phyloP scores from a whole-genome alignment of 768 basidiomycete genomes.

The Coprinellus aureogranulatus region DNA sequence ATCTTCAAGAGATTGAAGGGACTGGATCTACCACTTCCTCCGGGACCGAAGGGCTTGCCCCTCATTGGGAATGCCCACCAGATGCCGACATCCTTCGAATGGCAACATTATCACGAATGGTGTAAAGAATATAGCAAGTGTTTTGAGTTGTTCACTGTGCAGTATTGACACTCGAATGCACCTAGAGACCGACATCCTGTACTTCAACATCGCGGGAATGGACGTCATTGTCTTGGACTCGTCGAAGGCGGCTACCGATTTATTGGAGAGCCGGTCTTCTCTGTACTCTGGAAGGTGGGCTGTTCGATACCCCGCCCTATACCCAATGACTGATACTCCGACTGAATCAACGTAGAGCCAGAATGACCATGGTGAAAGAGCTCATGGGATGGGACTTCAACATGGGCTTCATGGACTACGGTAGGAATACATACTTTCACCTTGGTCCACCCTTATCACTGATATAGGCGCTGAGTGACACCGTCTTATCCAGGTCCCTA shows the following conservation, averaged over 20 bases:
- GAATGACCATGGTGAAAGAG: constrained; percentile 20
- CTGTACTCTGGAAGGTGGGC: constrained; percentile 32
- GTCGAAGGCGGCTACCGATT: constrained; percentile 29
- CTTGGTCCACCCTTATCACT: no score
- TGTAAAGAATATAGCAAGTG: constrained; percentile 33
- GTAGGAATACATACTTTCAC: no score
- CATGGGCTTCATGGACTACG: constrained; percentile 31
- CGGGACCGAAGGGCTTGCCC: constrained; percentile 41
- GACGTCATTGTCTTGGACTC: constrained; percentile 29
- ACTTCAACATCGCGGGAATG: constrained; percentile 21
- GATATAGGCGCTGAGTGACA: constrained; percentile 1
- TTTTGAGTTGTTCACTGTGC: no score
- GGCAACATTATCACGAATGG: constrained; percentile 39
- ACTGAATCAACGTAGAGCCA: constrained; percentile 4
- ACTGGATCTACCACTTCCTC: constrained; percentile 29
- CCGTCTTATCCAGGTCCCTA: constrained; percentile 15
- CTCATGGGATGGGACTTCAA: constrained; percentile 26
- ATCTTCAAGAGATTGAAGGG: not conserved
- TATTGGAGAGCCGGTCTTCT: constrained; percentile 38
- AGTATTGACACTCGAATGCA: no score
- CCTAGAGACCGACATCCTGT: constrained; percentile 24
- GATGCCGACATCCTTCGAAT: constrained; percentile 35
- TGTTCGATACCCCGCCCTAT: not conserved
- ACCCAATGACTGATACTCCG: not conserved
- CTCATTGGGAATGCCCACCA: constrained; percentile 40